Conservation (phyloP, 345 rosid species). For the Passiflora organensis region DNA sequence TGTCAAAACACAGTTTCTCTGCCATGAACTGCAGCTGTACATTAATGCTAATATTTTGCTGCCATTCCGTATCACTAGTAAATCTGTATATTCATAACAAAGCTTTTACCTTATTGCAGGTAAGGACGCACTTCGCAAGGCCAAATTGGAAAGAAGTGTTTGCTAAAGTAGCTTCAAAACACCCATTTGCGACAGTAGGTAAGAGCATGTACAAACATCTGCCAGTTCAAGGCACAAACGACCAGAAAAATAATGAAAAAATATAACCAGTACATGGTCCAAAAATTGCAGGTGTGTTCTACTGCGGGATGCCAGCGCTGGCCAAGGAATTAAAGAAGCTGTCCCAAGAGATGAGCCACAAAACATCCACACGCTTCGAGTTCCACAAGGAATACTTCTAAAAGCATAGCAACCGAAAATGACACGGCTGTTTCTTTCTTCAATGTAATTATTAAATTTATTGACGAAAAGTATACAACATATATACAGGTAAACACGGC, state of each 20-base stretch:
- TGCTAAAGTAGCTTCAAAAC: constrained; percentile 67
- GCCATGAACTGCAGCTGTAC: background rate
- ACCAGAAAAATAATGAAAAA: background rate
- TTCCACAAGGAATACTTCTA: constrained; percentile 93
- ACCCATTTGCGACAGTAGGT: constrained; percentile 83
- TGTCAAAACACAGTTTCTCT: background rate
- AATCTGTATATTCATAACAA: too few species aligned
- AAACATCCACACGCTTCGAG: constrained; percentile 73
- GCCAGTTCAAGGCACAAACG: background rate
- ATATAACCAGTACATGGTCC: background rate
- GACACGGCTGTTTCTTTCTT: background rate
- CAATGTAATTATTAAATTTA: constrained; percentile 22
- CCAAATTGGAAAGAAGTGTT: constrained; percentile 95
- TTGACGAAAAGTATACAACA: background rate
- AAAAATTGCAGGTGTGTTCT: constrained; percentile 73
- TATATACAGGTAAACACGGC: background rate
- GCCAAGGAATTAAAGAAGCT: constrained; percentile 83
- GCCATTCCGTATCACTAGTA: too few species aligned
- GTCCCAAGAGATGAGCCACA: constrained; percentile 59
- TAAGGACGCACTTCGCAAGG: constrained; percentile 92
- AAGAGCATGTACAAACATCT: constrained; percentile 15
- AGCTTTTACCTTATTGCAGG: too few species aligned
- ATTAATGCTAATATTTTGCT: too few species aligned
- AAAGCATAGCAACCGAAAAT: constrained; percentile 12
- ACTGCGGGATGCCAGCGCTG: constrained; percentile 78